Percentiles rank a stretch among this genome's conserved stretches.
Evolutionary conservation across 257 asterid species (phyloP).

Genomic region (Primulina huaijiensis): DNA sequence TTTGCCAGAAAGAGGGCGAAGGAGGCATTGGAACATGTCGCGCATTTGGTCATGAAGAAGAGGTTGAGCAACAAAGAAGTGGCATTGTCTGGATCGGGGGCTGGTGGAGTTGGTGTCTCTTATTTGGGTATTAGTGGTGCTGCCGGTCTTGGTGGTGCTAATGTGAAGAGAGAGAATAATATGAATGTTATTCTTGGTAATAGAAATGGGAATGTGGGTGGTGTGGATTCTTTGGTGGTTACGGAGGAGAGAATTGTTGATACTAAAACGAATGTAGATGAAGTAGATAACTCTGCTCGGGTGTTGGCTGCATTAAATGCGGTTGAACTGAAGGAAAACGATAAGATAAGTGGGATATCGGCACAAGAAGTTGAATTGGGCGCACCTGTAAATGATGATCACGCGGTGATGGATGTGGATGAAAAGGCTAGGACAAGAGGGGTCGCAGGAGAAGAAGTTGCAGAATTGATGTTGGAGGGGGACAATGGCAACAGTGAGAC

Average conservation of each 20-base stretch:
- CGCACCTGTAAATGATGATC: constrained; percentile 21
- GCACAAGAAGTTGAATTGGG: constrained; percentile 17
- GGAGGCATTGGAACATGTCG: constrained; percentile 65
- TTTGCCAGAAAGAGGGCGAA: constrained; percentile 68
- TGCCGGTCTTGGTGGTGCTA: background rate
- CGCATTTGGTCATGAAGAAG: constrained; percentile 50
- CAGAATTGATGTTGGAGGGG: constrained; percentile 24
- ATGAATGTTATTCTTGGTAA: constrained; percentile 20
- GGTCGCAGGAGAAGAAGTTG: constrained; percentile 16
- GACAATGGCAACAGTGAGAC: constrained; percentile 17
- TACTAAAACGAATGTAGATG: constrained; percentile 23
- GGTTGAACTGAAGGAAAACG: constrained; percentile 51
- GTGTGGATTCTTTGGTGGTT: constrained; percentile 18
- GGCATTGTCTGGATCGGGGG: background rate
- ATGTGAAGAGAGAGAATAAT: constrained; percentile 19
- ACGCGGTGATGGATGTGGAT: constrained; percentile 51
- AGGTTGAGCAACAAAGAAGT: constrained; percentile 46
- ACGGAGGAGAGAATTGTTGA: constrained; percentile 21
- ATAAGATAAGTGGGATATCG: constrained; percentile 18
- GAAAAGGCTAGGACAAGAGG: constrained; percentile 20
- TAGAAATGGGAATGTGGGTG: constrained; percentile 25
- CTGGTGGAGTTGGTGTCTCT: constrained; percentile 4
- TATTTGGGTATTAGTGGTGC: background rate
- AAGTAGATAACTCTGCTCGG: constrained; percentile 40
- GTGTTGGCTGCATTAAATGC: constrained; percentile 46